Conservation (phyloP, 305 asterid genomes). For the Fraxinus nigra region DNA sequence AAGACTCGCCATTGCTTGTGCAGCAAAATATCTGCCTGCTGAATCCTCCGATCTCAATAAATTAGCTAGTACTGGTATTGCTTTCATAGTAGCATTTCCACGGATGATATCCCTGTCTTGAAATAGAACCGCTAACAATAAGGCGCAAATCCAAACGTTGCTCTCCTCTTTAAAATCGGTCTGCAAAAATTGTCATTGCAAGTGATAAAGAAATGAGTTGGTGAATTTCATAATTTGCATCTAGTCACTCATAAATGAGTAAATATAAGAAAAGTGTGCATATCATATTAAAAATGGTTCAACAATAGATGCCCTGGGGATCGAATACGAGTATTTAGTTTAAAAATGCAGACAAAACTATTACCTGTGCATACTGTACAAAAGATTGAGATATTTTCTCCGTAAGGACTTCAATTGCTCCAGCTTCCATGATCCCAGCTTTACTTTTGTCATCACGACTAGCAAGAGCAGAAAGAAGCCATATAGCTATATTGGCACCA, state of each 20-base stretch:
- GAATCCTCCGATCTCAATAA: constrained; percentile 85
- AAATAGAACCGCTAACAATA: constrained; percentile 74
- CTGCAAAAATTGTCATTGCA: constrained; percentile 35
- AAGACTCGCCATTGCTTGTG: constrained; percentile 92
- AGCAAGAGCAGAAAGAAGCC: constrained; percentile 93
- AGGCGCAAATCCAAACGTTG: constrained; percentile 85
- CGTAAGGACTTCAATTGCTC: constrained; percentile 87
- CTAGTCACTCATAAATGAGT: constrained; percentile 8
- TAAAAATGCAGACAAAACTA: neutral
- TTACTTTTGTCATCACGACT: constrained; percentile 69
- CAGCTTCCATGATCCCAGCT: constrained; percentile 86
- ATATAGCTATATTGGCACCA: constrained; percentile 74
- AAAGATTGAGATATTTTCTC: constrained; percentile 73
- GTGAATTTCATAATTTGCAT: constrained; percentile 11
- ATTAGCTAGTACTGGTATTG: constrained; percentile 82
- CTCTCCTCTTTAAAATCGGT: constrained; percentile 83
- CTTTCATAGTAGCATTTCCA: constrained; percentile 77
- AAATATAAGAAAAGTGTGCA: neutral
- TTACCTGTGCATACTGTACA: constrained; percentile 70
- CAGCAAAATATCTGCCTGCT: constrained; percentile 90
- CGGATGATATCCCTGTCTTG: constrained; percentile 91
- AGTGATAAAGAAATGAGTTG: constrained; percentile 16
- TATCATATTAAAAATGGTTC: neutral
- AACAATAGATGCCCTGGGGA: constrained; percentile 4
- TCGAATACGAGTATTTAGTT: neutral